phyloP scores from a whole-genome alignment of 805 yeast species.

The Metschnikowia amazonensis region DNA sequence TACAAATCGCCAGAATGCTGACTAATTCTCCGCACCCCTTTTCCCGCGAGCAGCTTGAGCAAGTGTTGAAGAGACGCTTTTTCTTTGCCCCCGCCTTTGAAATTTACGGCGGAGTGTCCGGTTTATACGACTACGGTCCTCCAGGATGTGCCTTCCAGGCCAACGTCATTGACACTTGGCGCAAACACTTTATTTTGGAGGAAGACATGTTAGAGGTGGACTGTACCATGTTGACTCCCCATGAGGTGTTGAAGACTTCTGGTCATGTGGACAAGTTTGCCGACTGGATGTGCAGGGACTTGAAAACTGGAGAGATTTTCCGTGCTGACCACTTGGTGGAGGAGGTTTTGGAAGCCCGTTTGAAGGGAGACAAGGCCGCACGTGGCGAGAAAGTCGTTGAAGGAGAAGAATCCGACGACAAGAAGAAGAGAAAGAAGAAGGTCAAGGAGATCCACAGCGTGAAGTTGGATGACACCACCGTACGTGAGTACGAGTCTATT shows the following conservation, averaged over 20 bases:
- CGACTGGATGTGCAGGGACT: conserved; percentile 98
- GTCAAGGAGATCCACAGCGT: conserved; percentile 91
- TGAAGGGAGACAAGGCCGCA: conserved; percentile 96
- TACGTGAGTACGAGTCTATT: conserved; percentile 76
- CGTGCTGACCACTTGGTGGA: conserved; percentile 98
- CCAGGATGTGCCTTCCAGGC: conserved; percentile 99
- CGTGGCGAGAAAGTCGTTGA: conserved; percentile 62
- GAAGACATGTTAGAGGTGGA: conserved; percentile 99
- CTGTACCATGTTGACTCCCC: conserved; percentile 96
- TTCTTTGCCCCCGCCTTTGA: conserved; percentile 98
- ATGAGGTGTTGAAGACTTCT: conserved; percentile 95
- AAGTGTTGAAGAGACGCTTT: conserved; percentile 89
- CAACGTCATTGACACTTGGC: conserved; percentile 90
- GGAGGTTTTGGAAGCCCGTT: conserved; percentile 92
- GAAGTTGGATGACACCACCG: conserved; percentile 77
- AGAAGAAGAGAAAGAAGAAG: conserved; percentile 70
- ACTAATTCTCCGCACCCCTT: conserved; percentile 42
- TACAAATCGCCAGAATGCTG: conserved; percentile 24
- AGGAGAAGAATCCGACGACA: conserved; percentile 58
- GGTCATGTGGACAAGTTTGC: conserved; percentile 99
- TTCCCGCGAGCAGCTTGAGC: conserved; percentile 84
- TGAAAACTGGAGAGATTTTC: conserved; percentile 95
- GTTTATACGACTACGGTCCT: conserved; percentile 97
- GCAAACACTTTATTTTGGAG: conserved; percentile 94
- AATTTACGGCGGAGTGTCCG: conserved; percentile 97